Evolutionary conservation across 2,329 filamentous ascomycete species (phyloP).

Genomic region (Alternaria triticimaculans): DNA sequence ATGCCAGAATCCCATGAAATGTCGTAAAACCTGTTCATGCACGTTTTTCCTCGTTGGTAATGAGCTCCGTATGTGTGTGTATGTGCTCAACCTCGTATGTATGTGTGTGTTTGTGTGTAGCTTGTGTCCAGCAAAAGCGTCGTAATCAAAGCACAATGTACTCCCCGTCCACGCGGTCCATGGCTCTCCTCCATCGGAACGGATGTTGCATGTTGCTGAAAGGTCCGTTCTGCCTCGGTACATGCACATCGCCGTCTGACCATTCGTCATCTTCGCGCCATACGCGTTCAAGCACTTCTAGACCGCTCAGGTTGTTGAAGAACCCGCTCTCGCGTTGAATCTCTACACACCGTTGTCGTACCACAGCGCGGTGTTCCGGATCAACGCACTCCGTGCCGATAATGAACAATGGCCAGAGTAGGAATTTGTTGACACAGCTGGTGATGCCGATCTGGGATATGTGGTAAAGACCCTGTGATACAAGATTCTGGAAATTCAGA

Average conservation of each 20-base stretch:
- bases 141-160: slow-evolving; percentile 57
- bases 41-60: slow-evolving; percentile 1
- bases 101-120: slow-evolving; percentile 16
- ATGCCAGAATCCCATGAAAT: slow-evolving; percentile 7
- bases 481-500: slow-evolving; percentile 81
- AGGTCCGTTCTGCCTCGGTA: slow-evolving; percentile 25
- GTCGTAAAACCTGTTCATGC: slow-evolving; percentile 11
- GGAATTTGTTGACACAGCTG: slow-evolving; percentile 79
- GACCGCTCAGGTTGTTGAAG: slow-evolving; percentile 86
- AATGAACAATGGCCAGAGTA: slow-evolving; percentile 93
- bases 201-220: slow-evolving; percentile 42
- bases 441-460: slow-evolving; percentile 78
- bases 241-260: slow-evolving; percentile 30
- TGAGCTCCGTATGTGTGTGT: slow-evolving; percentile 9
- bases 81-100: background rate
- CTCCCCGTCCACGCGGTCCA: slow-evolving; percentile 59
- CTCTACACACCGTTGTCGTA: slow-evolving; percentile 80
- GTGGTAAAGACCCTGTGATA: slow-evolving; percentile 82
- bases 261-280: slow-evolving; percentile 67
- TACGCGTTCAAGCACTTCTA: slow-evolving; percentile 84
- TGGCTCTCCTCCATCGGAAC: slow-evolving; percentile 59
- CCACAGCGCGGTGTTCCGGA: slow-evolving; percentile 76
- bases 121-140: slow-evolving; percentile 21
- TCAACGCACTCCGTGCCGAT: slow-evolving; percentile 88
- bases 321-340: slow-evolving; percentile 90